Evolutionary conservation across 73 alveolate species (phyloP).

Genomic region (Halteria grandinella): DNA sequence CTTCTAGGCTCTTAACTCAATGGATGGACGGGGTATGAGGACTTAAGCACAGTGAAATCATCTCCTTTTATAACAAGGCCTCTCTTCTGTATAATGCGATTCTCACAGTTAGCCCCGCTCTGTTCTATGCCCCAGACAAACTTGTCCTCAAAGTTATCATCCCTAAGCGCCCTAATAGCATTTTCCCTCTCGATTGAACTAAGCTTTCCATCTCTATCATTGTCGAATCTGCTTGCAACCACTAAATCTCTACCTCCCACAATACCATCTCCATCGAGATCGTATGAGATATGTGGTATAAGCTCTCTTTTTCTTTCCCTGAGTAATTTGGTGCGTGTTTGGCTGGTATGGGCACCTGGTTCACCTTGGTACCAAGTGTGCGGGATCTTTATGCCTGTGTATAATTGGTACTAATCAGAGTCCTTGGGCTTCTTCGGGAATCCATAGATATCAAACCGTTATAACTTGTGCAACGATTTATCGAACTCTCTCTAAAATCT

Average conservation of each 20-base stretch:
- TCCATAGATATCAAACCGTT: constrained; percentile 41
- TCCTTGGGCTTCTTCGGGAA: constrained; percentile 33
- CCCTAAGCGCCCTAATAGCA: constrained; percentile 78
- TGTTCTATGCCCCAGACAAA: constrained; percentile 87
- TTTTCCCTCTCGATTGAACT: constrained; percentile 76
- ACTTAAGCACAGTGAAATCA: constrained; percentile 77
- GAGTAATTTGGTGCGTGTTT: constrained; percentile 44
- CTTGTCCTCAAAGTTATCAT: constrained; percentile 81
- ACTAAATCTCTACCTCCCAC: constrained; percentile 90
- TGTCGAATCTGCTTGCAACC: constrained; percentile 76
- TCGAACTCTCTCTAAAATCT: constrained; percentile 39
- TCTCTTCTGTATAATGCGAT: constrained; percentile 86
- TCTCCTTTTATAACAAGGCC: constrained; percentile 90
- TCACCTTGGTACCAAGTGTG: background rate
- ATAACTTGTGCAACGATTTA: constrained; percentile 5
- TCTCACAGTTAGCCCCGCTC: constrained; percentile 79
- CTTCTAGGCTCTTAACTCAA: constrained; percentile 49
- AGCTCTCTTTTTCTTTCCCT: constrained; percentile 38
- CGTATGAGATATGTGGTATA: constrained; percentile 79
- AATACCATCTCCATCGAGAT: constrained; percentile 85
- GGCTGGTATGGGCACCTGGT: background rate
- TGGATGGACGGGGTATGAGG: constrained; percentile 92
- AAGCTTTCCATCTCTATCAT: constrained; percentile 85
- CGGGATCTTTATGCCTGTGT: background rate
- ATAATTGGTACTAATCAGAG: background rate